Conservation (phyloP, 768 basidiomycete species). For the Lyophyllum atratum region DNA sequence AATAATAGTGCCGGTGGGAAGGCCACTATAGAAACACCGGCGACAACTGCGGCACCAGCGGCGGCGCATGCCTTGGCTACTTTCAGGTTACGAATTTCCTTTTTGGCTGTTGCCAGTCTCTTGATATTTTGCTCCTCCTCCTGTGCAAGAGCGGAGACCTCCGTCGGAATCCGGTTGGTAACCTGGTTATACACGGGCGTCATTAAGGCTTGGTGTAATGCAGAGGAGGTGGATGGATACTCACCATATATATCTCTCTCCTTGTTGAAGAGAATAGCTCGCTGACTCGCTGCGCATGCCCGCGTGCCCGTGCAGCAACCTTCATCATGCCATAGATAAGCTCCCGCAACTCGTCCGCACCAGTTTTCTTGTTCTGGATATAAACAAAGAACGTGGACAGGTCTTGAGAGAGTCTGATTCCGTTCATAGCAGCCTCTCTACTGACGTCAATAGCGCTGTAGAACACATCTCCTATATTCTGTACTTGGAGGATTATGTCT, state of each 20-base stretch:
- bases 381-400: background rate
- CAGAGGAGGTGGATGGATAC: background rate
- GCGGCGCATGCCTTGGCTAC: constrained; percentile 13
- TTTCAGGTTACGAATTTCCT: constrained; percentile 7
- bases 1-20: constrained; percentile 20
- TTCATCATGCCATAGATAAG: background rate
- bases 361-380: background rate
- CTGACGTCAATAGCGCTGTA: constrained; percentile 12
- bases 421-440: constrained; percentile 1
- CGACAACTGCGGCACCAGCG: constrained; percentile 16
- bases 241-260: background rate
- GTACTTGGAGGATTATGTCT: constrained; percentile 16
- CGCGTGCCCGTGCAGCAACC: background rate
- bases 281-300: background rate
- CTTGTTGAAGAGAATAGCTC: background rate
- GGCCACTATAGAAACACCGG: constrained; percentile 8
- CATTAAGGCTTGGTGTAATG: background rate
- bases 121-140: background rate
- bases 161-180: constrained; percentile 9
- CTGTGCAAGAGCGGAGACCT: constrained; percentile 12
- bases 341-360: background rate
- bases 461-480: constrained; percentile 8
- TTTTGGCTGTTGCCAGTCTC: constrained; percentile 7
- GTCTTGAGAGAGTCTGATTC: constrained; percentile 1
- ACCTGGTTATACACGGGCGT: constrained; percentile 1